These are phyloP conservation scores for Paecilomyces sp. DNA, from an alignment of 2,329 filamentous ascomycete species.

Conservation along the genomic window DNA sequence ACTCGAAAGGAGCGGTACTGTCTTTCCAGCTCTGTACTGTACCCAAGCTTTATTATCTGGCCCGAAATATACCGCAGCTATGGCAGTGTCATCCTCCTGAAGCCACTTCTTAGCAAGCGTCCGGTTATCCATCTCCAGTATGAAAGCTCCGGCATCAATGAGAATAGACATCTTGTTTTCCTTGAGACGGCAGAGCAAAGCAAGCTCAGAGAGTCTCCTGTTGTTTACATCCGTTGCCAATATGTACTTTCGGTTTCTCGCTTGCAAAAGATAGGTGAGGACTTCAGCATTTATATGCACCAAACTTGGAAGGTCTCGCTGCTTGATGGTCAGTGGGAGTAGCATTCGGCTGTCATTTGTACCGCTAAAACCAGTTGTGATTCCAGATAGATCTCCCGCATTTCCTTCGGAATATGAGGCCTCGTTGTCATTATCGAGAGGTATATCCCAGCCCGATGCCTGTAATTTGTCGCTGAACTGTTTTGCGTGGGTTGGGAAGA, in stretches of 20 bases:
- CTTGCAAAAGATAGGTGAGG: conserved; percentile 49
- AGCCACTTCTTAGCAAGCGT: conserved; percentile 48
- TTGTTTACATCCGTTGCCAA: conserved; percentile 21
- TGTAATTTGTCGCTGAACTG: conserved; percentile 59
- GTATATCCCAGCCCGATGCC: conserved; percentile 62
- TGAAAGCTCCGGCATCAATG: conserved; percentile 58
- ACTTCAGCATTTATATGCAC: conserved; percentile 59
- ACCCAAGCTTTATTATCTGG: conserved; percentile 40
- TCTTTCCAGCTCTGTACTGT: conserved; percentile 30
- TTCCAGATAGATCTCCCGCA: conserved; percentile 8
- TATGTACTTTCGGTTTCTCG: conserved; percentile 44
- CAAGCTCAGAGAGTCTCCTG: conserved; percentile 38
- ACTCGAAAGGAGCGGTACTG: conserved; percentile 44
- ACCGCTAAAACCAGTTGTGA: conserved; percentile 64
- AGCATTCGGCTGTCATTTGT: conserved; percentile 60
- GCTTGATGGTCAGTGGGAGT: conserved; percentile 55
- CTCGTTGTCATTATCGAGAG: conserved; percentile 31
- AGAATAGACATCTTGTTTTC: conserved; percentile 43
- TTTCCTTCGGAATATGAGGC: background rate
- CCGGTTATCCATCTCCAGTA: conserved; percentile 54
- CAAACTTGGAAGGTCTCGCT: conserved; percentile 52
- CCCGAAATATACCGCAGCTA: conserved; percentile 51
- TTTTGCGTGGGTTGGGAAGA: conserved; percentile 59
- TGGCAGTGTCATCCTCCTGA: conserved; percentile 33
- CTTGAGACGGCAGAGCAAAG: conserved; percentile 38